Evolutionary conservation across 2,329 filamentous ascomycete genomes (phyloP).

Genomic region (Aspergillus niger): DNA sequence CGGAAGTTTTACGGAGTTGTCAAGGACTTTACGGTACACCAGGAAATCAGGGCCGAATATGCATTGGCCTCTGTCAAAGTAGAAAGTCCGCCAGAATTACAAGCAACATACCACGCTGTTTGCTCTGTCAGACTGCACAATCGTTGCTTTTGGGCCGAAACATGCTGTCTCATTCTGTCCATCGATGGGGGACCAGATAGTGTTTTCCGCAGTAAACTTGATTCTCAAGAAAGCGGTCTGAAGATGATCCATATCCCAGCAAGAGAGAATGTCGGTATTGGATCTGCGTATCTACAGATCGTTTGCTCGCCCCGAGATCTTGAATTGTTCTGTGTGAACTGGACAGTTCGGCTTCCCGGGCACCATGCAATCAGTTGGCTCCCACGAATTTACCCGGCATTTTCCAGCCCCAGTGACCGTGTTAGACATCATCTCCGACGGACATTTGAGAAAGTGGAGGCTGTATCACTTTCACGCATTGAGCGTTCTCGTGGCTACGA

Average conservation of each 20-base stretch:
- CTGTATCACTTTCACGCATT: neutral
- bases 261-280: constrained; percentile 10
- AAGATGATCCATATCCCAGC: constrained; percentile 25
- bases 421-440: constrained; percentile 16
- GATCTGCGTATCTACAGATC: constrained; percentile 25
- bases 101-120: constrained; percentile 29
- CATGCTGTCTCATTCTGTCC: constrained; percentile 31
- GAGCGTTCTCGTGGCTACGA: neutral
- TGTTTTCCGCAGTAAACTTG: constrained; percentile 24
- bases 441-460: constrained; percentile 5
- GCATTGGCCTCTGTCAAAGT: constrained; percentile 7
- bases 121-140: constrained; percentile 33
- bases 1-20: constrained; percentile 31
- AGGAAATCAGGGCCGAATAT: constrained; percentile 22
- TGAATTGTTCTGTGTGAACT: constrained; percentile 29
- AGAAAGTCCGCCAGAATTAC: constrained; percentile 15
- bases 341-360: constrained; percentile 23
- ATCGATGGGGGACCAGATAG: constrained; percentile 35
- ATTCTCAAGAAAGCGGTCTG: constrained; percentile 11
- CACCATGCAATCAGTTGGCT: constrained; percentile 25
- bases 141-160: constrained; percentile 33
- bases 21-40: constrained; percentile 32
- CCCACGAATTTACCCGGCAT: constrained; percentile 28
- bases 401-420: constrained; percentile 11
- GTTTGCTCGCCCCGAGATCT: constrained; percentile 29